These are phyloP conservation scores for Pulveroboletus sp. DNA, from an alignment of 768 basidiomycete genomes.

Conservation along the genomic window DNA sequence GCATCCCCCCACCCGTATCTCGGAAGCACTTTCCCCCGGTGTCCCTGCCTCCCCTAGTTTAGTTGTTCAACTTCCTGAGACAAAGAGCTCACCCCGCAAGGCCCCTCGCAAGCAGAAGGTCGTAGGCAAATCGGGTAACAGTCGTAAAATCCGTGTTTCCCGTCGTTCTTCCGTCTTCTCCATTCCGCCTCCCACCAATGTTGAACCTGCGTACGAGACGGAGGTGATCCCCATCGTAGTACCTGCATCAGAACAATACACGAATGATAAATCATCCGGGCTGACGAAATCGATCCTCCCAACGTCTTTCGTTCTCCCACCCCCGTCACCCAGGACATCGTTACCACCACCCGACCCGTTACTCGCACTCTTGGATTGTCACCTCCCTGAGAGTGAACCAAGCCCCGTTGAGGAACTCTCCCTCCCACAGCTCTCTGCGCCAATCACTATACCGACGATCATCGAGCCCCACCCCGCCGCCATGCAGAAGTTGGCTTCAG, in stretches of 20 bases:
- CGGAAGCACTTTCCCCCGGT: constrained; percentile 22
- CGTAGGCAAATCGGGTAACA: constrained; percentile 43
- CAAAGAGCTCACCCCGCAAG: constrained; percentile 40
- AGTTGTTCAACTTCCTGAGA: constrained; percentile 24
- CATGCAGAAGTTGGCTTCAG: constrained; percentile 3
- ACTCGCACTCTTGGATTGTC: constrained; percentile 22
- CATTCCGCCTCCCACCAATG: constrained; percentile 30
- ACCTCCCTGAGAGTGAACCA: constrained; percentile 14
- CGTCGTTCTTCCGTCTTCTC: constrained; percentile 43
- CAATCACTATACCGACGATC: constrained; percentile 18
- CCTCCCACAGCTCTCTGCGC: constrained; percentile 1
- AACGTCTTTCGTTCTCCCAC: constrained; percentile 72
- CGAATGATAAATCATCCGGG: constrained; percentile 14
- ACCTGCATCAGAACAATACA: constrained; percentile 27
- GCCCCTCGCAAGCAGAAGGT: constrained; percentile 43
- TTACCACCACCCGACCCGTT: constrained; percentile 43
- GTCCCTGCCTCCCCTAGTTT: constrained; percentile 16
- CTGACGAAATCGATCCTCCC: constrained; percentile 51
- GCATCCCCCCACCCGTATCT: constrained; percentile 38
- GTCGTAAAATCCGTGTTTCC: constrained; percentile 42
- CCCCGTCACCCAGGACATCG: constrained; percentile 67
- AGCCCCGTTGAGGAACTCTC: background rate
- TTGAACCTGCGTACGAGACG: constrained; percentile 48
- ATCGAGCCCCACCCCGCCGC: constrained; percentile 13
- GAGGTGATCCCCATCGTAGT: constrained; percentile 39